A percentile compares a stretch with the other conserved stretches of the same genome.
phyloP scores from a whole-genome alignment of 106 monocot species.

The Apostasia ramifera region DNA sequence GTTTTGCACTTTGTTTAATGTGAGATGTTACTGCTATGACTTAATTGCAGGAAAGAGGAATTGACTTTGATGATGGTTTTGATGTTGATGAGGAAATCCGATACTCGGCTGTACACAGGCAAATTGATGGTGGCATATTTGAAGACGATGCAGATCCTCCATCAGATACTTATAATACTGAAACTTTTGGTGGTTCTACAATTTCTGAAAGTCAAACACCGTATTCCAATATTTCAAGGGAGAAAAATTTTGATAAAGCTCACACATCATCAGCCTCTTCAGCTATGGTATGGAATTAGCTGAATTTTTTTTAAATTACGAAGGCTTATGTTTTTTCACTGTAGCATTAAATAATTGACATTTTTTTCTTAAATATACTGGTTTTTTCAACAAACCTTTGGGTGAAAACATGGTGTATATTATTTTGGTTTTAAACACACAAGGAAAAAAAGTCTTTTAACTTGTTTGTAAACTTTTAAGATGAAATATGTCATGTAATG shows the following conservation, averaged over 20 bases:
- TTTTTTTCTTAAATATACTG: no score
- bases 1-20: neutral
- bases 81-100: constrained; percentile 83
- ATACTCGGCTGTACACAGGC: constrained; percentile 85
- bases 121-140: constrained; percentile 29
- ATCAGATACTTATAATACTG: constrained; percentile 19
- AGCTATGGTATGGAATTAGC: constrained; percentile 24
- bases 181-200: constrained; percentile 22
- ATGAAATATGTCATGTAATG: no score
- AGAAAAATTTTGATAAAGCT: constrained; percentile 25
- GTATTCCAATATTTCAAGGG: constrained; percentile 19
- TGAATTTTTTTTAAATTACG: neutral
- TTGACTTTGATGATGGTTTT: constrained; percentile 43
- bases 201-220: constrained; percentile 12
- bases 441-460: no score
- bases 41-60: constrained; percentile 81
- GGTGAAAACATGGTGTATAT: no score
- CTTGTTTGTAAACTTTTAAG: no score
- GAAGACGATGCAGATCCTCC: constrained; percentile 15
- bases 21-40: constrained; percentile 5
- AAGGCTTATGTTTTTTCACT: neutral
- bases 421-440: no score
- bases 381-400: no score
- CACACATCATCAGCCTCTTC: constrained; percentile 26
- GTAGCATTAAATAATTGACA: neutral